These are phyloP conservation scores for Vitis hybrid DNA, from an alignment of 177 flowering plant genomes.

Conservation along the genomic window DNA sequence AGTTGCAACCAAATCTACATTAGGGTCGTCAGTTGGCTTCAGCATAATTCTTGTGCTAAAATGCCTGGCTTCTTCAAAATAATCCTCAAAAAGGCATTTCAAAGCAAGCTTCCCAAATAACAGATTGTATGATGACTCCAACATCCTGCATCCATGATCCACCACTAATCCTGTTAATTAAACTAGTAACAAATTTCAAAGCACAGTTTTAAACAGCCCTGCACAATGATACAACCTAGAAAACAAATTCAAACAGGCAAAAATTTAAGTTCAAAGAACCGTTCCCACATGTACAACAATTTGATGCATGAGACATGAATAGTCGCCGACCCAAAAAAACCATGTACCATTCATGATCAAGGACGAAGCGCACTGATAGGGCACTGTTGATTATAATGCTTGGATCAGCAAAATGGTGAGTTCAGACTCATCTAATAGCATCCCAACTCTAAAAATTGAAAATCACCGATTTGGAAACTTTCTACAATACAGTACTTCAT, in stretches of 20 bases:
- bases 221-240: background rate
- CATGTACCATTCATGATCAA: too few species aligned
- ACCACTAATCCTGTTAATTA: background rate
- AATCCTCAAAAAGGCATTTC: constrained; percentile 90
- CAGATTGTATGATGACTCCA: constrained; percentile 83
- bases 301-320: too few species aligned
- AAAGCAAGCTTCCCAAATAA: constrained; percentile 88
- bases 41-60: constrained; percentile 80
- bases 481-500: too few species aligned
- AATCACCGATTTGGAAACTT: too few species aligned
- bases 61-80: constrained; percentile 74
- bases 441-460: too few species aligned
- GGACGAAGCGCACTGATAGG: too few species aligned
- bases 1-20: constrained; percentile 86
- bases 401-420: too few species aligned
- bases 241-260: background rate
- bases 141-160: constrained; percentile 63
- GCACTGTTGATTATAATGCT: too few species aligned
- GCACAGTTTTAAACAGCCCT: background rate
- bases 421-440: too few species aligned
- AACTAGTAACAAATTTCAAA: background rate
- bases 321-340: too few species aligned
- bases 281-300: too few species aligned
- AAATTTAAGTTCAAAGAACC: too few species aligned
- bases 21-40: constrained; percentile 92